Evolutionary conservation across 441 rosid species (phyloP), one percentile per base, ranked within the genome.

Genomic region (Erodium texanum): DNA sequence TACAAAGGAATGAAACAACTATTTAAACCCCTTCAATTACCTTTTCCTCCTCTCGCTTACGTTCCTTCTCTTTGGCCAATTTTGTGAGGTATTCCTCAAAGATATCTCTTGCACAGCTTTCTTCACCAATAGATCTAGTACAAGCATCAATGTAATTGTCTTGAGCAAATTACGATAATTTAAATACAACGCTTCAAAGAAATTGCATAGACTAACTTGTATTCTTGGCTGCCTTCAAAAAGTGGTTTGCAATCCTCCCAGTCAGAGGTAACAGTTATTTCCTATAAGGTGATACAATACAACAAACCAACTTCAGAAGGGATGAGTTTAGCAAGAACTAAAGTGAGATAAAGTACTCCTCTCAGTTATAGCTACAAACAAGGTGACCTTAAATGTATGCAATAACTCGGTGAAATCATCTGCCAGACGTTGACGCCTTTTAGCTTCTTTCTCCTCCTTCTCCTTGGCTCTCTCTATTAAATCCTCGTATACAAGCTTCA

Each of bases 361-460:
- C 64, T 27, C 22, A 9, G 64, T 45, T 67, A 48, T 19, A 38
- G 48, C 54, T 66, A 34, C 70, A 41, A 20, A 34, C 70, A 41
- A 20, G 65, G 71, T 78, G 92, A 62, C 99, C 96, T 95, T 95
- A 41, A 71, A 75, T 12, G 93, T 70, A 70, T 74, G 83, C 70
- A 95, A 75, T 24, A 92, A 76, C 62, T 80, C 77, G 6, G 87
- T 78, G 79, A 92, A 87, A 72, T 95, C 98, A 83, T 95, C 98
- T 15, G 86, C 90, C 73, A 89, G 81, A 65, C 91, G 93, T 76
- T 89, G 97, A 64, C 86, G 88, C 82, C 86, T 92, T 83, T 88
- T 90, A 62, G 92, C 93, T 80, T 92, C 99, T 82, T 90, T 95
- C 80, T 85, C 98, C 75, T 95, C 97, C 81, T 95, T 94, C 80